phyloP scores from a whole-genome alignment of 202 grass and related monocot genomes.

The Saccharum hybrid region DNA sequence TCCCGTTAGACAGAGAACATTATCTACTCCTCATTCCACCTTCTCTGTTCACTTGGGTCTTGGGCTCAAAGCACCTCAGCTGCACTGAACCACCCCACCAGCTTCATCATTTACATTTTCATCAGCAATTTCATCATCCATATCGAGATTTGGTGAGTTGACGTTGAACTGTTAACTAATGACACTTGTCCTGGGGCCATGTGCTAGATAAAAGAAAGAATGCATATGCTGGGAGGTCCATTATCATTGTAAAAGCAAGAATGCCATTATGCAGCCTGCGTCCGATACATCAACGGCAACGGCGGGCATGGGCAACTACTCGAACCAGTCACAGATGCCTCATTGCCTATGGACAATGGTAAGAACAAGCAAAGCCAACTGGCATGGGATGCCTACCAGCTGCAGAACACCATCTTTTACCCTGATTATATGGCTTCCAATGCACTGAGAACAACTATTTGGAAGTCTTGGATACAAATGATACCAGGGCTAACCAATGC shows the following conservation, averaged over 20 bases:
- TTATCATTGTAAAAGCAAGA: conserved; percentile 37
- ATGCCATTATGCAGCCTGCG: conserved; percentile 7
- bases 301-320: background rate
- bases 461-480: background rate
- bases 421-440: conserved; percentile 12
- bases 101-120: conserved; percentile 81
- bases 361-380: background rate
- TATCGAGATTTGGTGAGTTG: background rate
- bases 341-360: conserved; percentile 10
- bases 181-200: conserved; percentile 28
- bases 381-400: conserved; percentile 25
- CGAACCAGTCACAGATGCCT: conserved; percentile 5
- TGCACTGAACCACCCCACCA: conserved; percentile 42
- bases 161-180: background rate
- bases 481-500: background rate
- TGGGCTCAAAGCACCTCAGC: conserved; percentile 37
- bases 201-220: conserved; percentile 35
- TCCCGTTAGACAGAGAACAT: conserved; percentile 58
- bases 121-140: conserved; percentile 46
- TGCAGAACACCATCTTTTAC: background rate
- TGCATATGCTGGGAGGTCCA: background rate
- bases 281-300: background rate
- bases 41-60: conserved; percentile 65
- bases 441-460: conserved; percentile 17
- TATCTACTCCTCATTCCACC: conserved; percentile 51